phyloP scores from a whole-genome alignment of 2,329 filamentous ascomycete species.

The Microsporum canis region DNA sequence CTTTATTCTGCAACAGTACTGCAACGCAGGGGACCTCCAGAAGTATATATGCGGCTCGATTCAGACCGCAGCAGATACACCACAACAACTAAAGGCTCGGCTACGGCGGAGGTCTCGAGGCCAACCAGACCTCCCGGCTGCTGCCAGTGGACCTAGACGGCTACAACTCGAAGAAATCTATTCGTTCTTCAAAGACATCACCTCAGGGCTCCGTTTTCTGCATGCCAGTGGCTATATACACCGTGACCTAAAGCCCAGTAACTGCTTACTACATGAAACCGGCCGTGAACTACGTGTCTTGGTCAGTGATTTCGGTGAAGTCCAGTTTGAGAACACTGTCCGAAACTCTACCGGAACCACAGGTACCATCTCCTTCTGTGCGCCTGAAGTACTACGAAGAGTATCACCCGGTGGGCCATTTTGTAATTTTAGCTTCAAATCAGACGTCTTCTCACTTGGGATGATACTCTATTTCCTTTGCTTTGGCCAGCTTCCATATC shows the following conservation, averaged over 20 bases:
- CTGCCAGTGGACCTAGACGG: conserved; percentile 42
- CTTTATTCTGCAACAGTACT: conserved; percentile 96
- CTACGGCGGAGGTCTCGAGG: conserved; percentile 73
- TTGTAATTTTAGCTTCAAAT: conserved; percentile 92
- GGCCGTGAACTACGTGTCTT: conserved; percentile 63
- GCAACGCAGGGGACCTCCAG: conserved; percentile 84
- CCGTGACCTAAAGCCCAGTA: conserved; percentile 88
- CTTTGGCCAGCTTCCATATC: conserved; percentile 79
- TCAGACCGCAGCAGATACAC: conserved; percentile 49
- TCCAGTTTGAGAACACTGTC: conserved; percentile 68
- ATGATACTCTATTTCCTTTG: conserved; percentile 99
- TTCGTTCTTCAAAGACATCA: conserved; percentile 91
- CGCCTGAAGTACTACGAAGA: conserved; percentile 74
- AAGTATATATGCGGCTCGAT: conserved; percentile 68
- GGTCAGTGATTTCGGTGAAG: conserved; percentile 96
- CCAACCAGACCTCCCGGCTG: conserved; percentile 51
- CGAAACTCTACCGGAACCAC: conserved; percentile 89
- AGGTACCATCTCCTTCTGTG: conserved; percentile 94
- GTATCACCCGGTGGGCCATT: conserved; percentile 55
- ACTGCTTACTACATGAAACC: conserved; percentile 76
- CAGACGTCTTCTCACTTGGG: conserved; percentile 92
- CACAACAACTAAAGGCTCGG: conserved; percentile 79
- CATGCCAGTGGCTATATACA: conserved; percentile 91
- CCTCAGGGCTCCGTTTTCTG: conserved; percentile 78
- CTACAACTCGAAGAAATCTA: conserved; percentile 86